Evolutionary conservation across 768 basidiomycete species (phyloP), one percentile per base, ranked within the genome.

Genomic region (Boletus sp.): DNA sequence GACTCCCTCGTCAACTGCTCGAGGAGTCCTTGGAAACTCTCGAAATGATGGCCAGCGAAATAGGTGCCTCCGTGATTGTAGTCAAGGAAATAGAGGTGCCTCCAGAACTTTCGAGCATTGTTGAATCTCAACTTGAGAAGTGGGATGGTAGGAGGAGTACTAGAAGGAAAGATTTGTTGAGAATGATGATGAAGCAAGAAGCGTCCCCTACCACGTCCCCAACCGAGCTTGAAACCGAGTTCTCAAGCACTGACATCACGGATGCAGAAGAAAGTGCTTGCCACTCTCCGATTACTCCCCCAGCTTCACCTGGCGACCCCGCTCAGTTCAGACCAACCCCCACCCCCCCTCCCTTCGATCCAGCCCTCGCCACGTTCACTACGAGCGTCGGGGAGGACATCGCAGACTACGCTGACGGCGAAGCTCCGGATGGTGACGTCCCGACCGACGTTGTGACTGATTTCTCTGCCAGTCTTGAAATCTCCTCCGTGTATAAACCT

Each of bases 41-140:
- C 14, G 90, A 90, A 67, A 84, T 83, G 76, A 98, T 98, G 95
- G 93, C 94, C 0, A 84, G 87, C 25, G 93, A 96, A 66, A 88
- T 98, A 38, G 93, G 93, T 1, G 95, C 92, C 0, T 90, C 90
- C 25, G 92, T 97, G 52, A 84, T 94, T 45, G 83, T 97, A 29
- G 87, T 94, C 15, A 92, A 91, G 72, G 91, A 94, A 66, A 83
- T 96, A 29, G 87, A 89, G 61, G 83, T 93, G 0, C 85, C 86
- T 1, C 79, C 77, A 0, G 77, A 74, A 11, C 72, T 86, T 61
- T 69, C 65, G 7, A 64, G 58, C 15, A 44, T 72, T n/a, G 71
- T 68, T 1, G 74, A 73, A 53, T 62, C 61, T n/a, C 69, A 64
- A 17, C 45, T 63, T 2, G 68, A 61, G 52, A 58, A 49, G 34